A percentile compares a stretch with the other conserved stretches of the same genome.
Conservation (phyloP, 331 rosid species). For the Malus hybrid region DNA sequence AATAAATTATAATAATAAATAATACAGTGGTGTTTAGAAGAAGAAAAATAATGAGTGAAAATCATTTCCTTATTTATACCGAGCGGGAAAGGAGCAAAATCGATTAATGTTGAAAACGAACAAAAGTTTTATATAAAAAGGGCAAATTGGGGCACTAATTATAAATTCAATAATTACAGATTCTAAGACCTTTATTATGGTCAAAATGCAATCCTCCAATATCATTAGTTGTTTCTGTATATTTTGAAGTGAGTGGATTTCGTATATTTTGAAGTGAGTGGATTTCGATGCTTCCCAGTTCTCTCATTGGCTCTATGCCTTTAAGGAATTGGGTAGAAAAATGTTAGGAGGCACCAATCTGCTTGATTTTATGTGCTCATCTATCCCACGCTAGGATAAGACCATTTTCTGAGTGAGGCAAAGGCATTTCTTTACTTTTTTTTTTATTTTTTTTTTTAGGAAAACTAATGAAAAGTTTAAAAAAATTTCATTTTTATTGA, state of each 20-base stretch:
- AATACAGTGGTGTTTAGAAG: background rate
- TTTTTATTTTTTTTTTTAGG: too few relatives aligned
- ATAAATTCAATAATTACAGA: slow-evolving; percentile 24
- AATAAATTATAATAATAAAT: too few relatives aligned
- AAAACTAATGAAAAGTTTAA: too few relatives aligned
- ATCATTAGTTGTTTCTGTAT: background rate
- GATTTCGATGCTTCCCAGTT: background rate
- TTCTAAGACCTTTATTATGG: slow-evolving; percentile 22
- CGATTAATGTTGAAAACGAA: background rate
- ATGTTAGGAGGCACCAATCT: background rate
- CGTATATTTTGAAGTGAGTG: background rate
- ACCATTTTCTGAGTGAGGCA: background rate
- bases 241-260: background rate
- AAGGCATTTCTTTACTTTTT: background rate
- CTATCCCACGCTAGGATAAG: background rate
- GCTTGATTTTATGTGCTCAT: background rate
- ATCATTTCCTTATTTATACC: background rate
- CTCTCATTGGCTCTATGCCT: background rate
- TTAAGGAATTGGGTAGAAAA: background rate
- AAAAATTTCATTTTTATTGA: too few relatives aligned
- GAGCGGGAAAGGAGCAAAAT: background rate
- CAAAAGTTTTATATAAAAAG: slow-evolving; percentile 8
- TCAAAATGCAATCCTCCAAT: slow-evolving; percentile 34
- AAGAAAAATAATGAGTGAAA: too few relatives aligned
- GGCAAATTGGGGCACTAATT: slow-evolving; percentile 27